A percentile compares a stretch with the other conserved stretches of the same genome.
These are phyloP conservation scores for Teunomyces stri DNA, from an alignment of 805 yeast genomes.

Conservation along the genomic window DNA sequence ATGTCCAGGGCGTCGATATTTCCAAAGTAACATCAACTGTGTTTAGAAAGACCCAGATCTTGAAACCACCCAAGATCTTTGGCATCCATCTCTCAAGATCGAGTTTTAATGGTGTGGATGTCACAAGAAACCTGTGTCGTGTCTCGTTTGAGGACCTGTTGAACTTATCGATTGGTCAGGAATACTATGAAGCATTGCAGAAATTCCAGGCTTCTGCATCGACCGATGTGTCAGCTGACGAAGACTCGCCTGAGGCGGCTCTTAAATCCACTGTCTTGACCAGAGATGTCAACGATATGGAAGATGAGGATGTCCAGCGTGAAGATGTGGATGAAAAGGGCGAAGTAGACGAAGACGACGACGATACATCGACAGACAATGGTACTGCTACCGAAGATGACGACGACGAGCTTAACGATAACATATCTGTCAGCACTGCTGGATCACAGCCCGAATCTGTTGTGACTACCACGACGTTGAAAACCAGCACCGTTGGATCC, in stretches of 20 bases:
- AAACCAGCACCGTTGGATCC: slow-evolving; percentile 8
- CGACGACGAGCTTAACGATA: slow-evolving; percentile 14
- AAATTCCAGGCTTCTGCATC: slow-evolving; percentile 30
- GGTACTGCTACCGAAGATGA: slow-evolving; percentile 14
- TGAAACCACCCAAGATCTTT: slow-evolving; percentile 67
- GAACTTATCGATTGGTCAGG: slow-evolving; percentile 47
- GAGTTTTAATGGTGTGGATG: slow-evolving; percentile 61
- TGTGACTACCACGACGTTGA: slow-evolving; percentile 3
- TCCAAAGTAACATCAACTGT: slow-evolving; percentile 59
- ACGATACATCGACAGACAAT: slow-evolving; percentile 10
- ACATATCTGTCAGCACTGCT: slow-evolving; percentile 9
- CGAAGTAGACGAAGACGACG: slow-evolving; percentile 29
- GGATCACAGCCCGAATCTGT: slow-evolving; percentile 10
- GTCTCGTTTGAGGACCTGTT: slow-evolving; percentile 61
- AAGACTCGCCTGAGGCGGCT: slow-evolving; percentile 15
- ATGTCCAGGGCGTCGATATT: slow-evolving; percentile 42
- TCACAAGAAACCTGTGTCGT: slow-evolving; percentile 72
- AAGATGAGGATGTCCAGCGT: slow-evolving; percentile 32
- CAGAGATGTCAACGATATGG: slow-evolving; percentile 26
- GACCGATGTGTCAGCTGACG: slow-evolving; percentile 11
- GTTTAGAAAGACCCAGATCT: slow-evolving; percentile 58
- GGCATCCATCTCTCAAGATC: slow-evolving; percentile 88
- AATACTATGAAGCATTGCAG: slow-evolving; percentile 34
- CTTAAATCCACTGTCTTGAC: slow-evolving; percentile 18
- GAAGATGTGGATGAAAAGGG: slow-evolving; percentile 39